These are phyloP conservation scores for Scopulariopsis brevicaulis DNA, from an alignment of 2,329 filamentous ascomycete species.

Conservation along the genomic window DNA sequence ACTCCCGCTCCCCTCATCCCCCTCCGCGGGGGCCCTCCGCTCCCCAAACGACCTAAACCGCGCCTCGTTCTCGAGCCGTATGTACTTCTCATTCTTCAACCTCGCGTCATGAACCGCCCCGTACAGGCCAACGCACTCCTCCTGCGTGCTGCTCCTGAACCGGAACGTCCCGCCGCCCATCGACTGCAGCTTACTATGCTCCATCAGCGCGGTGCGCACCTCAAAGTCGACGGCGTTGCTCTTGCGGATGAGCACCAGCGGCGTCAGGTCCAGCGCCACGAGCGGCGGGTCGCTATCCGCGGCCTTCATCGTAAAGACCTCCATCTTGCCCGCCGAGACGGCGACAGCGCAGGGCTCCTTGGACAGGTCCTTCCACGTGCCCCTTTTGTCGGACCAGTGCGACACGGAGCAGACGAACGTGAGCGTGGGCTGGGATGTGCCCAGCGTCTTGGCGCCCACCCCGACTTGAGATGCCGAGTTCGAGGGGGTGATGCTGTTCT, in stretches of 20 bases:
- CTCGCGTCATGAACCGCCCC: conserved; percentile 77
- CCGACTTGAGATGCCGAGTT: conserved; percentile 69
- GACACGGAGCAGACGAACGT: conserved; percentile 45
- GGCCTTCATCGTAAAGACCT: conserved; percentile 26
- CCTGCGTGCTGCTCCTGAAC: conserved; percentile 68
- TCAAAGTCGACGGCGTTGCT: conserved; percentile 91
- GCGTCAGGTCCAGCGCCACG: conserved; percentile 75
- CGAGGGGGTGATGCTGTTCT: conserved; percentile 62
- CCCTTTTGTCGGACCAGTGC: conserved; percentile 49
- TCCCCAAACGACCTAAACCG: conserved; percentile 62
- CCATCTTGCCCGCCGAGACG: conserved; percentile 46
- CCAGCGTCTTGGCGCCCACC: conserved; percentile 14
- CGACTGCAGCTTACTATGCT: conserved; percentile 53
- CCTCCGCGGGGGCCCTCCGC: conserved; percentile 22
- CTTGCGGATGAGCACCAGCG: conserved; percentile 77
- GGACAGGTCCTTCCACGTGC: conserved; percentile 47
- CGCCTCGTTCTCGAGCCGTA: conserved; percentile 52
- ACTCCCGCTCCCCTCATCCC: conserved; percentile 24
- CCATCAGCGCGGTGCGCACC: conserved; percentile 74
- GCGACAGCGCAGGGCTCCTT: conserved; percentile 40
- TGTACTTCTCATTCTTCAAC: conserved; percentile 87
- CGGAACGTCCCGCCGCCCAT: conserved; percentile 69
- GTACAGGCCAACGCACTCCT: conserved; percentile 76
- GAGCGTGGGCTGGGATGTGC: conserved; percentile 18
- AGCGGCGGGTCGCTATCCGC: conserved; percentile 30